Conservation (phyloP, 2,329 filamentous ascomycete genomes). For the Sporothrix sp. region DNA sequence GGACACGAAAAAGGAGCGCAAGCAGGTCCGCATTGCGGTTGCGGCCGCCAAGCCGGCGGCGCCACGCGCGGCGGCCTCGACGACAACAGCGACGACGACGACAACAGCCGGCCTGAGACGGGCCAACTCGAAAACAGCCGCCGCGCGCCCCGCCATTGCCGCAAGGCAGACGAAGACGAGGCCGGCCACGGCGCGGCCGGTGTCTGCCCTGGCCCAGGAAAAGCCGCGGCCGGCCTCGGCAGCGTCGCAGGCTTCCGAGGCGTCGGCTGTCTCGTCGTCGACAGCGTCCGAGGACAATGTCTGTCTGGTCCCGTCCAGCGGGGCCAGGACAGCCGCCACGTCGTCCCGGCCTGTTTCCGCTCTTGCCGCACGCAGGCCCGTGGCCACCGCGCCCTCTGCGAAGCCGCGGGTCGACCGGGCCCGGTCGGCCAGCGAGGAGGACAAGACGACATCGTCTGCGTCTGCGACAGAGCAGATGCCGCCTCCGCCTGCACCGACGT, state of each 20-base stretch:
- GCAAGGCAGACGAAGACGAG: neutral
- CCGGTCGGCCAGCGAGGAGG: neutral
- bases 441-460: conserved; percentile 5
- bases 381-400: neutral
- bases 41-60: neutral
- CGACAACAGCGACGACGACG: neutral
- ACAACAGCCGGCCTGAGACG: neutral
- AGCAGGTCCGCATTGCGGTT: neutral
- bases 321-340: neutral
- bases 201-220: conserved; percentile 20
- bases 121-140: neutral
- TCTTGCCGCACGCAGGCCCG: neutral
- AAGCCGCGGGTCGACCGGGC: neutral
- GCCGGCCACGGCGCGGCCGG: neutral
- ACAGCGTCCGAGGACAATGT: neutral
- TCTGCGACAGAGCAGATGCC: conserved; percentile 5
- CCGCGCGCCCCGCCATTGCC: neutral
- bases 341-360: neutral
- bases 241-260: conserved; percentile 8
- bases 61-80: neutral
- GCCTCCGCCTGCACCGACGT: neutral
- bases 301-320: neutral
- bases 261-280: neutral
- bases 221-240: conserved; percentile 14
- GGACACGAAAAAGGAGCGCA: neutral